phyloP scores from a whole-genome alignment of 192 early-diverging fungal species.

The Mortierella hygrophila region DNA sequence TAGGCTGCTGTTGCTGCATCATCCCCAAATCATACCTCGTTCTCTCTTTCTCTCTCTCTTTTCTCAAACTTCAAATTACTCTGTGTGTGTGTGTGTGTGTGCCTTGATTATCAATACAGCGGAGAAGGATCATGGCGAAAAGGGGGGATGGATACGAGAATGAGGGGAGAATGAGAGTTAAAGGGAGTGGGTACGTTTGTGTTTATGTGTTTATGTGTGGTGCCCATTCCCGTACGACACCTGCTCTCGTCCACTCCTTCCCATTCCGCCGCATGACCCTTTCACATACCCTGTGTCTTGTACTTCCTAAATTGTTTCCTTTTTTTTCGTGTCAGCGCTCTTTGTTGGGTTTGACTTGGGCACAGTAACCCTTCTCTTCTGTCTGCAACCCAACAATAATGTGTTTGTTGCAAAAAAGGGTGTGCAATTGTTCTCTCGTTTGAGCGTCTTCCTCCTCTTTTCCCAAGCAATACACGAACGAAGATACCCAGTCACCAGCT shows the following conservation, averaged over 20 bases:
- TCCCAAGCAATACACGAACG: background rate
- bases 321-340: background rate
- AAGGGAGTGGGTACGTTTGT: too few species aligned
- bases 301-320: background rate
- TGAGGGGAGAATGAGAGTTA: too few species aligned
- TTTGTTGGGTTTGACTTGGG: background rate
- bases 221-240: background rate
- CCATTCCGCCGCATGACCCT: constrained; percentile 6
- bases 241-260: background rate
- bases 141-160: background rate
- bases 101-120: too few species aligned
- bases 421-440: background rate
- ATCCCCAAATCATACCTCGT: background rate
- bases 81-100: too few species aligned
- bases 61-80: background rate
- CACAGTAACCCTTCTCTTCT: background rate
- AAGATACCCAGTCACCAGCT: background rate
- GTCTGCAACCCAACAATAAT: background rate
- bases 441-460: background rate
- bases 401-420: background rate
- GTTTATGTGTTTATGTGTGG: too few species aligned
- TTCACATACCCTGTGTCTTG: background rate
- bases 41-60: background rate
- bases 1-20: background rate
- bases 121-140: background rate